Evolutionary conservation across 768 basidiomycete genomes (phyloP), one percentile per base, ranked within the genome.

Genomic region (Tricholomella constricta): DNA sequence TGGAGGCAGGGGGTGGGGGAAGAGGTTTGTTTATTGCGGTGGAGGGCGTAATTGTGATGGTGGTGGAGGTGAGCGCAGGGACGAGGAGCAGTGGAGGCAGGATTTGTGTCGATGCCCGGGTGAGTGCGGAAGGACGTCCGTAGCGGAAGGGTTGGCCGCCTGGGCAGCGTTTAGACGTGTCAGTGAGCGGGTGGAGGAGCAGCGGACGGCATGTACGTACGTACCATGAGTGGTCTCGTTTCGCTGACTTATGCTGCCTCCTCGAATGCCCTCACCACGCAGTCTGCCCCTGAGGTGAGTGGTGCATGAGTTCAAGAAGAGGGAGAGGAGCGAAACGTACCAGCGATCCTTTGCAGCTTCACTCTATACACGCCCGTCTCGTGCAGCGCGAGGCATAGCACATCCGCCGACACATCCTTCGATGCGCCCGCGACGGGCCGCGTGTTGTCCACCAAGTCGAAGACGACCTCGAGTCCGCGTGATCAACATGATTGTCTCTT

Each of bases 331-430:
- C n/a, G 29, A 41, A 12, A 17, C 69, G 6, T 53, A 74, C 75
- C 66, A 29, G 65, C 68, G 3, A 77, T 62, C 2, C 45, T 58
- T 25, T 58, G 56, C 5, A 77, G 56, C 11, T 65, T 56, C n/a
- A 22, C 34, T 2, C 54, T 52, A 20, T 66, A 50, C 8, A 64
- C 57, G 32, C 71, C 67, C 9, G 60, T 58, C 47, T 73, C 67
- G 42, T 63, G 54, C 1, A 85, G 84, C 1, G 81, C 83, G 10
- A 78, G 56, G 72, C 78, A 86, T 20, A 88, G 70, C 19, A 86
- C 81, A 49, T 83, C 78, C 6, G 83, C 83, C 37, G 72, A 53
- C 1, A 61, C 19, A 58, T 60, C 72, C 59, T 32, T n/a, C 27
- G 32, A 12, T 25, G 42, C 12, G 3, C 38, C 56, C 1, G 45